Evolutionary conservation across 139 green algal genomes (phyloP).

Genomic region (Zygnema cylindricum): DNA sequence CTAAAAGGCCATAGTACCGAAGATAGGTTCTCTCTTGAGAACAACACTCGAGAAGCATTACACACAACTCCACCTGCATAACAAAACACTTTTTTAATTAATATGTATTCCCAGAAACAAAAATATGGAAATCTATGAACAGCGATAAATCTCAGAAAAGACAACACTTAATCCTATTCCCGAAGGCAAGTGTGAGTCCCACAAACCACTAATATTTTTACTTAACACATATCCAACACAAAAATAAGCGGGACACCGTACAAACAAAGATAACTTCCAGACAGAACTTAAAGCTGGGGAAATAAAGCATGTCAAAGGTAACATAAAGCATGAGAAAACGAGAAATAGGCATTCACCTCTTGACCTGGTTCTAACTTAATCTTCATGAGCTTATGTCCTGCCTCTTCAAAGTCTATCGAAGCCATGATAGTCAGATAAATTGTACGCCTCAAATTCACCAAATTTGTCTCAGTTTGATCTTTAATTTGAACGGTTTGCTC

Average conservation of each 20-base stretch:
- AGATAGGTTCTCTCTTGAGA: slow-evolving; percentile 88
- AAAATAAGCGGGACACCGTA: background rate
- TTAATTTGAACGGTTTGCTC: slow-evolving; percentile 65
- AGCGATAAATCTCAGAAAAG: too few relatives aligned
- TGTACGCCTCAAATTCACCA: slow-evolving; percentile 96
- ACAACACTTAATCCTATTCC: too few relatives aligned
- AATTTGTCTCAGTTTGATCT: slow-evolving; percentile 81
- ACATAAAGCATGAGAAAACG: background rate
- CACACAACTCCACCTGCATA: slow-evolving; percentile 79
- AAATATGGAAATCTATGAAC: too few relatives aligned
- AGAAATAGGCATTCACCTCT: slow-evolving; percentile 64
- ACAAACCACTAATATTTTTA: too few relatives aligned
- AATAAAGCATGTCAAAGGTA: slow-evolving; percentile 2
- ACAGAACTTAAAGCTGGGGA: background rate
- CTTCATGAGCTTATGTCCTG: slow-evolving; percentile 99
- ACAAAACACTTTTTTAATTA: background rate
- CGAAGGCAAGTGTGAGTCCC: too few relatives aligned
- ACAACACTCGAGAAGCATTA: slow-evolving; percentile 98
- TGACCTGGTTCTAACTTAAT: slow-evolving; percentile 79
- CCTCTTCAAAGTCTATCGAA: slow-evolving; percentile 97
- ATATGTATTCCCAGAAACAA: too few relatives aligned
- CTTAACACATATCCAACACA: background rate
- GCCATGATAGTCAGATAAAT: slow-evolving; percentile 99
- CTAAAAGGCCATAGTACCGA: slow-evolving; percentile 94
- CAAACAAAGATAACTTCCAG: slow-evolving; percentile 2